Base-by-base conservation (phyloP, 306 rosid species). In the Comarum palustre region DNA sequence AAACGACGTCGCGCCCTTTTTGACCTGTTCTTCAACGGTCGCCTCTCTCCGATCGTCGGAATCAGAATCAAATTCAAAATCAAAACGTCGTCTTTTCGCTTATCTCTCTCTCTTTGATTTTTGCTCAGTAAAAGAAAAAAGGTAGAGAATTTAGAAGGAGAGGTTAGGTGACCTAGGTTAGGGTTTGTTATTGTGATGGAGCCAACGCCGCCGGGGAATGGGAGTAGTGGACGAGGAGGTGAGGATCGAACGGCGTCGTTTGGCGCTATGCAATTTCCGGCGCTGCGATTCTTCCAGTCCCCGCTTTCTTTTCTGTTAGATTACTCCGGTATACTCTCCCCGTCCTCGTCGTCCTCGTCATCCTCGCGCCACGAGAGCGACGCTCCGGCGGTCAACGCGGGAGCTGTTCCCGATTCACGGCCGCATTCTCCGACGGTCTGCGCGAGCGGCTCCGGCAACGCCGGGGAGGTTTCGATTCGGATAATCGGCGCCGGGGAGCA, bases 391-490 rank as follows among this genome's bases (percentile, higher is more conserved):
- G 75, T 77, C 72, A 47, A 85, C 76, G 68, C 69, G 41, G 80
- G 79, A 19, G 85, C 70, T 45, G 51, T 59, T 6, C 7, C 84
- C 69, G 76, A 75, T 47, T 72, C 84, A 29, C 79, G 72, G 15
- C 77, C 81, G 12, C 72, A 73, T 16, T 43, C 86, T 38, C 41
- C 80, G 16, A 36, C 80, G n/a, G 68, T 72, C 31, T 75, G 82
- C 25, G 27, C 83, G 24, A 74, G 72, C 45, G 61, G 88, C 46
- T 74, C 78, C 3, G 71, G 62, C 34, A 80, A 77, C 5, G 34
- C 89, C 4, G 88, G 80, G 17, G 96, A 84, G 82, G 92, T 91
- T 77, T 81, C 90, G 1, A 84, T 87, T 69, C 72, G 88, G 71
- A 91, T 89, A 6, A 85, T 83, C 32, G 92, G 79, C 8, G 92